phyloP scores from a whole-genome alignment of 2,329 filamentous ascomycete species.

The Cadophora malorum region DNA sequence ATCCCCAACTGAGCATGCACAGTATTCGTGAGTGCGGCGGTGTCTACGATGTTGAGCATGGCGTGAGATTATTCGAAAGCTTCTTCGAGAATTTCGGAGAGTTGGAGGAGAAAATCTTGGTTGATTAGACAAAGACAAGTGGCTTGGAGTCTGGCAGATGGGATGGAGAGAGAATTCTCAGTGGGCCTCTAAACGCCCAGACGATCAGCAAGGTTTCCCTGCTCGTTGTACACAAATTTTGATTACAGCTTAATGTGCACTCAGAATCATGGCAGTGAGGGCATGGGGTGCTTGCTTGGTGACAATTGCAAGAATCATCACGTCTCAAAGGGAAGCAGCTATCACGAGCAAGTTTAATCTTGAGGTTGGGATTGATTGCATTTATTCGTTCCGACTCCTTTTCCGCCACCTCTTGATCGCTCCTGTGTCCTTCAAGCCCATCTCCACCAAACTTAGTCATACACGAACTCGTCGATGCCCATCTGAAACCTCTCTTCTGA shows the following conservation, averaged over 20 bases:
- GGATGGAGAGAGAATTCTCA: not conserved
- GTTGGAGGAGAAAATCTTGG: conserved; percentile 80
- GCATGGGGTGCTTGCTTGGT: not conserved
- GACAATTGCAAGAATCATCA: not conserved
- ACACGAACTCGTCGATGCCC: not conserved
- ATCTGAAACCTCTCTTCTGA: conserved; percentile 1
- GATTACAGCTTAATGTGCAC: not conserved
- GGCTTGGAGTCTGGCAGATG: not conserved
- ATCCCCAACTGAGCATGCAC: conserved; percentile 86
- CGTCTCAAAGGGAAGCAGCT: not conserved
- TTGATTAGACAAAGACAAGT: conserved; percentile 63
- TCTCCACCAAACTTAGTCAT: not conserved
- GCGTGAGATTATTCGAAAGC: conserved; percentile 82
- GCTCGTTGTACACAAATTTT: not conserved
- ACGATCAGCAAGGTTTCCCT: not conserved
- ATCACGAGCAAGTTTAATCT: not conserved
- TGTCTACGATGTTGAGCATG: conserved; percentile 84
- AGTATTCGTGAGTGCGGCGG: conserved; percentile 94
- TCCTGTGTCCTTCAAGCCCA: not conserved
- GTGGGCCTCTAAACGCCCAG: not conserved
- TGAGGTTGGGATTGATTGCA: not conserved
- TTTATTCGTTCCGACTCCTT: not conserved
- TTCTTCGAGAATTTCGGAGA: conserved; percentile 88
- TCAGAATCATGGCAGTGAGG: not conserved
- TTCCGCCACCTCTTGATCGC: not conserved